phyloP scores from a whole-genome alignment of 139 green algal species.

The Astrephomene gubernaculifera region DNA sequence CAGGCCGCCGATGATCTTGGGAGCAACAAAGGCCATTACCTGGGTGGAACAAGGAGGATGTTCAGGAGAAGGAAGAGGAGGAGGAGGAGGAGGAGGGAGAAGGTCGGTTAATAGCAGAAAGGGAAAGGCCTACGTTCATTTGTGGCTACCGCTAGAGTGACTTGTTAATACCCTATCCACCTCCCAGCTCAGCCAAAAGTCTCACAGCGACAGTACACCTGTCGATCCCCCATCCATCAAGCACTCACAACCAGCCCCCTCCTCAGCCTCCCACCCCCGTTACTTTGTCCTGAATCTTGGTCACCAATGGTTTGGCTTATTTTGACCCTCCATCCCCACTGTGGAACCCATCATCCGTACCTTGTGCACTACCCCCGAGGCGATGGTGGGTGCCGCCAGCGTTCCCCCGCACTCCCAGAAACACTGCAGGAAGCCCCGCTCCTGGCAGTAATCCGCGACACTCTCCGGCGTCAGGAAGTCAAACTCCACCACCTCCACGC shows the following conservation, averaged over 20 bases:
- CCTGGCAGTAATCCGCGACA: slow-evolving; percentile 91
- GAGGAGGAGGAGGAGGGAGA: not conserved
- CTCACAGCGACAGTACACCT: too few relatives aligned
- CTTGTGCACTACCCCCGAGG: slow-evolving; percentile 91
- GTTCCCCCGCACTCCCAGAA: slow-evolving; percentile 99
- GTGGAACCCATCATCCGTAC: slow-evolving; percentile 68
- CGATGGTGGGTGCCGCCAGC: slow-evolving; percentile 94
- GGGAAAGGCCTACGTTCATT: too few relatives aligned
- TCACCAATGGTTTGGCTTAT: too few relatives aligned
- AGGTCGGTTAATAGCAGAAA: not conserved
- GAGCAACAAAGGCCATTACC: slow-evolving; percentile 95
- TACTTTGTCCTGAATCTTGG: too few relatives aligned
- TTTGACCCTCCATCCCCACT: too few relatives aligned
- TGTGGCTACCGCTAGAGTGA: too few relatives aligned
- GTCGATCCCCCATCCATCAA: too few relatives aligned
- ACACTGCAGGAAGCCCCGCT: slow-evolving; percentile 91
- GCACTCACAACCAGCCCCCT: too few relatives aligned
- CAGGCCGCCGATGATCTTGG: slow-evolving; percentile 90
- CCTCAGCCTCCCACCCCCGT: too few relatives aligned
- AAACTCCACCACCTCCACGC: slow-evolving; percentile 99
- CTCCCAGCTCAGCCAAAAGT: too few relatives aligned
- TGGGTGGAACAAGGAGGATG: slow-evolving; percentile 24
- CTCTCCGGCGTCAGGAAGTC: slow-evolving; percentile 91
- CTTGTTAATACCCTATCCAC: too few relatives aligned
- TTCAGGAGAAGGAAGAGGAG: not conserved